Conservation (phyloP, 2,329 filamentous ascomycete species). For the Pseudogymnoascus sp. region DNA sequence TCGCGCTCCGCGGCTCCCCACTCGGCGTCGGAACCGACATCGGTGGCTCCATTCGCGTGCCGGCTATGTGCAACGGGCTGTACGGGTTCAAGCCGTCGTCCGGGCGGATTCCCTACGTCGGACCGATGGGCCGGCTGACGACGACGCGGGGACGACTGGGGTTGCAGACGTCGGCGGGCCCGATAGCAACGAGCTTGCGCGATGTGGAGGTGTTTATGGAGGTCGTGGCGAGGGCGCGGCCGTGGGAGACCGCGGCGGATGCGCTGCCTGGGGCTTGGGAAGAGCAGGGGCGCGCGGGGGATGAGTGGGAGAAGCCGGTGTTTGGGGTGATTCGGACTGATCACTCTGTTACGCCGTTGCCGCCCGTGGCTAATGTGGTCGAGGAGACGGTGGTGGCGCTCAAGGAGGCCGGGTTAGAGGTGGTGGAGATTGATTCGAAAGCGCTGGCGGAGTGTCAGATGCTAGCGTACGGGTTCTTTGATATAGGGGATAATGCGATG, state of each 20-base stretch:
- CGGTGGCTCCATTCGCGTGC: conserved; percentile 39
- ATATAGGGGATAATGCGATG: conserved; percentile 48
- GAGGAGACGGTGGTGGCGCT: conserved; percentile 39
- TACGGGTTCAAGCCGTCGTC: conserved; percentile 46
- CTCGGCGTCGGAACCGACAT: conserved; percentile 60
- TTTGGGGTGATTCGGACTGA: conserved; percentile 47
- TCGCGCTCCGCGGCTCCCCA: conserved; percentile 47
- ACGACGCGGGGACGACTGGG: conserved; percentile 47
- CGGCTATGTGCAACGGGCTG: conserved; percentile 45
- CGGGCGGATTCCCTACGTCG: conserved; percentile 37
- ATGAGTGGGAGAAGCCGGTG: conserved; percentile 26
- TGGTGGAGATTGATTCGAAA: conserved; percentile 52
- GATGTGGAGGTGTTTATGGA: conserved; percentile 45
- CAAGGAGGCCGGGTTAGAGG: conserved; percentile 43
- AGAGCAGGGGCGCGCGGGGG: conserved; percentile 24
- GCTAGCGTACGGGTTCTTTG: conserved; percentile 52
- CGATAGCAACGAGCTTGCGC: conserved; percentile 40
- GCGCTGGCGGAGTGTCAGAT: conserved; percentile 49
- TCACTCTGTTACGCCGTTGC: conserved; percentile 45
- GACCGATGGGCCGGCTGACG: conserved; percentile 41
- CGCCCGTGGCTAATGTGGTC: conserved; percentile 42
- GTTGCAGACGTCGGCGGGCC: conserved; percentile 43
- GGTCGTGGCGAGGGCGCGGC: conserved; percentile 44
- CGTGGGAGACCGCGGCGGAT: conserved; percentile 43
- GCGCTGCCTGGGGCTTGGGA: conserved; percentile 39